These are phyloP conservation scores for Ogataea angusta DNA, from an alignment of 805 yeast species.

Conservation along the genomic window DNA sequence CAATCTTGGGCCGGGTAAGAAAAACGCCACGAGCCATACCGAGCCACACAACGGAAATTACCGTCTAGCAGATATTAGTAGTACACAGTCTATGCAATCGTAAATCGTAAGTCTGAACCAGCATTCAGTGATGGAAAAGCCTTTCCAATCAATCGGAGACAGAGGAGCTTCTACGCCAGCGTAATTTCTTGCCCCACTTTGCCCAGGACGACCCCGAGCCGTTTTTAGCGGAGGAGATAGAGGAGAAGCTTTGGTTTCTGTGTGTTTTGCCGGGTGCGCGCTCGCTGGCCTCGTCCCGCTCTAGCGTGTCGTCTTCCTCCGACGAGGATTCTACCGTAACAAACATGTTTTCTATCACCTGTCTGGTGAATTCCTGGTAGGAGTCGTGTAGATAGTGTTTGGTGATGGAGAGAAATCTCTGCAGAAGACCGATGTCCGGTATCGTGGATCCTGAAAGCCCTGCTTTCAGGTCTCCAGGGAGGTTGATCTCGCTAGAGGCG, in stretches of 20 bases:
- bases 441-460: slow-evolving; percentile 14
- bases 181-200: slow-evolving; percentile 7
- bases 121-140: not conserved
- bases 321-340: slow-evolving; percentile 12
- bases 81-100: slow-evolving; percentile 4
- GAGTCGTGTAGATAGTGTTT: slow-evolving; percentile 28
- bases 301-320: slow-evolving; percentile 11
- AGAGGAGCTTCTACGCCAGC: slow-evolving; percentile 9
- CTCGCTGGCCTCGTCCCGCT: slow-evolving; percentile 1
- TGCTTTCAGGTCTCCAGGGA: slow-evolving; percentile 28
- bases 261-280: slow-evolving; percentile 6
- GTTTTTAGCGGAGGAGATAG: slow-evolving; percentile 4
- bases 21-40: not conserved
- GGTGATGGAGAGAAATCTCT: slow-evolving; percentile 21
- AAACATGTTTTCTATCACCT: slow-evolving; percentile 10
- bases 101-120: slow-evolving; percentile 1
- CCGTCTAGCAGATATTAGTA: not conserved
- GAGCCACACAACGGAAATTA: not conserved
- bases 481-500: slow-evolving; percentile 31
- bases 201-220: slow-evolving; percentile 8
- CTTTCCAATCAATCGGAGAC: slow-evolving; percentile 1
- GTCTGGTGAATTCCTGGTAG: slow-evolving; percentile 30
- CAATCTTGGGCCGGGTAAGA: slow-evolving; percentile 6
- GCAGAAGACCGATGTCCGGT: slow-evolving; percentile 21
- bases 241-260: slow-evolving; percentile 13